Percentiles rank a stretch among this genome's conserved stretches.
Conservation (phyloP, 140 eudicot genomes). For the Ambrosia hybrid region DNA sequence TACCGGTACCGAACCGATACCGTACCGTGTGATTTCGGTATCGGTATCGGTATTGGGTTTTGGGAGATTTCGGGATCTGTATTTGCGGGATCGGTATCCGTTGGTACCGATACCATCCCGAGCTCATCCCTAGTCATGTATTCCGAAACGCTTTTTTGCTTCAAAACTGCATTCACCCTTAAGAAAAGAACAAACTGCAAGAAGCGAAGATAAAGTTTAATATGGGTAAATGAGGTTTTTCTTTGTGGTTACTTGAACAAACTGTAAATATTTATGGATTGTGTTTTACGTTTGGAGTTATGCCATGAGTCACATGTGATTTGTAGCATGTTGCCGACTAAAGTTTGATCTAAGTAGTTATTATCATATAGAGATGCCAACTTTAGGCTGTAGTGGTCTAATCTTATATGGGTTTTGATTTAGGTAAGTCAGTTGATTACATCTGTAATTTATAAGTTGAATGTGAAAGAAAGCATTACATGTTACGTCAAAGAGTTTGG, state of each 20-base stretch:
- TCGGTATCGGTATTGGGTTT: too few relatives aligned
- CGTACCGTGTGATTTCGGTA: too few relatives aligned
- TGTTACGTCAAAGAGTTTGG: neutral
- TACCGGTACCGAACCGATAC: too few relatives aligned
- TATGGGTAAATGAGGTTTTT: neutral
- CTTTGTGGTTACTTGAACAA: neutral
- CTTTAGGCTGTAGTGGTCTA: conserved; percentile 5
- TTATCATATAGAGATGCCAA: neutral
- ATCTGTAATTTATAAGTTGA: neutral
- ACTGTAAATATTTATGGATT: neutral
- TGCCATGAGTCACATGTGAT: neutral
- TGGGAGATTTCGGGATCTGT: too few relatives aligned
- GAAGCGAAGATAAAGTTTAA: neutral
- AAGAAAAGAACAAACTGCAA: neutral
- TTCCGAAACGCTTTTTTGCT: too few relatives aligned
- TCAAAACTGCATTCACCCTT: neutral
- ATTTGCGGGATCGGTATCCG: too few relatives aligned
- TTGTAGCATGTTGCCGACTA: neutral
- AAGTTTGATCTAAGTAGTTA: neutral
- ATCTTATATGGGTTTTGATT: conserved; percentile 8
- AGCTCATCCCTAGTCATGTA: too few relatives aligned
- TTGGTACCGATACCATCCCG: too few relatives aligned
- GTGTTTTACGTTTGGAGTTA: conserved; percentile 7
- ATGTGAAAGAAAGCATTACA: conserved; percentile 16
- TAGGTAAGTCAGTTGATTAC: conserved; percentile 10